Percentiles rank a stretch among this genome's conserved stretches.
phyloP scores from a whole-genome alignment of 1,284 basidiomycete genomes.

The Cutaneotrichosporon dermatis region DNA sequence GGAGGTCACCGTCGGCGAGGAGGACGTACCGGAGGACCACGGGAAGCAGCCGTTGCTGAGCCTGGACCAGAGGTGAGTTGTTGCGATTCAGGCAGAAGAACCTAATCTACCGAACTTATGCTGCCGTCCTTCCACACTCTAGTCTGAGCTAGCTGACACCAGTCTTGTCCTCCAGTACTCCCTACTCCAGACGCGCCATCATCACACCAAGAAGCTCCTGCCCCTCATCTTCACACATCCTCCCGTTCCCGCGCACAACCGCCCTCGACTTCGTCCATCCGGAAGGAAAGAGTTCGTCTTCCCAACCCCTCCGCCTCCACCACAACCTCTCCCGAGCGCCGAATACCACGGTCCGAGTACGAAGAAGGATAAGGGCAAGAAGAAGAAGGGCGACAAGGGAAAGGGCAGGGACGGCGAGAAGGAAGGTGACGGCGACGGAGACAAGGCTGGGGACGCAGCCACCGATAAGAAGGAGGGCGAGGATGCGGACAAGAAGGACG shows the following conservation, averaged over 20 bases:
- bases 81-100: no score
- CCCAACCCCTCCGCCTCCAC: constrained; percentile 32
- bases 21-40: constrained; percentile 3
- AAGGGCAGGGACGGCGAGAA: constrained; percentile 1
- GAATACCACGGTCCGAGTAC: constrained; percentile 17
- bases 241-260: constrained; percentile 35
- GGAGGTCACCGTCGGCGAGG: constrained; percentile 11
- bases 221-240: constrained; percentile 44
- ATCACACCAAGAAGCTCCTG: constrained; percentile 39
- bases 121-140: no score
- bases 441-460: neutral
- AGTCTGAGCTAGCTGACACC: neutral
- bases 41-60: constrained; percentile 25
- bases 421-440: neutral
- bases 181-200: constrained; percentile 35
- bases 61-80: constrained; percentile 36
- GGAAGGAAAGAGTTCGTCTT: constrained; percentile 35
- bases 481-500: neutral
- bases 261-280: constrained; percentile 31
- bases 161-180: constrained; percentile 41
- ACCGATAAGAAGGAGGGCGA: neutral
- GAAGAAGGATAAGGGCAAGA: constrained; percentile 10
- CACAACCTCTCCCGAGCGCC: constrained; percentile 22
- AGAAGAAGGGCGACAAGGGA: constrained; percentile 1
- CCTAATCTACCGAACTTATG: no score